Base-by-base conservation (phyloP, 441 rosid species). In the Populus hybrid region DNA sequence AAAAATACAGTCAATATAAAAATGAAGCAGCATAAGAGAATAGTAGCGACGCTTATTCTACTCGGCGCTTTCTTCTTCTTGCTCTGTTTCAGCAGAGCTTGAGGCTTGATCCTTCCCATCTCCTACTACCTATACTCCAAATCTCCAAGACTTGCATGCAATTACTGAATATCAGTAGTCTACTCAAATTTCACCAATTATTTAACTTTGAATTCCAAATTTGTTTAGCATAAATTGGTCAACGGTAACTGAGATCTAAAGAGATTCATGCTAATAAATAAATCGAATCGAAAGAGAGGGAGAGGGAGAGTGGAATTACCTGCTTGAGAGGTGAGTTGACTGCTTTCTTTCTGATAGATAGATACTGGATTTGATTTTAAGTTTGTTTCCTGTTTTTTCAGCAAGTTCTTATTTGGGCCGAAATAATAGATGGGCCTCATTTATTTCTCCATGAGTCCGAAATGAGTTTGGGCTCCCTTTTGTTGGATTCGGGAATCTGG, bases 101-200 rank as follows among this genome's bases (percentile, higher is more conserved):
- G 94, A 53, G 99, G 99, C 74, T 94, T 94, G 76, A 94, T 94
- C 90, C 95, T 90, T 77, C 89, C 98, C 99, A 94, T 93, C 77
- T 71, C 7, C 20, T 29, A 67, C 65, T 14, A 61, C 68, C 66
- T 9, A 14, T 14, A 45, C 56, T 45, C 42, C 42, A 38, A 38
- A 38, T 38, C 11, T 8, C 11, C 42, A 38, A 38, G 11, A 14
- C 18, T 4, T 14, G 56, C 20, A 14, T 12, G 14, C 56, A 45
- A 45, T 45, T 45, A 14, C 20, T 45, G 56, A 45, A 45, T 12
- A 14, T 45, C 56, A 45, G 20, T 1, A 45, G 56, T 45, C 56
- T 14, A 14, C 14, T 45, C 20, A 45, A 45, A 14, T 3, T 4
- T 14, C 56, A 45, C 20, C 6, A 12, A 45, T 14, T 45, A 14